Evolutionary conservation across 2,329 filamentous ascomycete species (phyloP).

Genomic region (Furcasterigmium sp.): DNA sequence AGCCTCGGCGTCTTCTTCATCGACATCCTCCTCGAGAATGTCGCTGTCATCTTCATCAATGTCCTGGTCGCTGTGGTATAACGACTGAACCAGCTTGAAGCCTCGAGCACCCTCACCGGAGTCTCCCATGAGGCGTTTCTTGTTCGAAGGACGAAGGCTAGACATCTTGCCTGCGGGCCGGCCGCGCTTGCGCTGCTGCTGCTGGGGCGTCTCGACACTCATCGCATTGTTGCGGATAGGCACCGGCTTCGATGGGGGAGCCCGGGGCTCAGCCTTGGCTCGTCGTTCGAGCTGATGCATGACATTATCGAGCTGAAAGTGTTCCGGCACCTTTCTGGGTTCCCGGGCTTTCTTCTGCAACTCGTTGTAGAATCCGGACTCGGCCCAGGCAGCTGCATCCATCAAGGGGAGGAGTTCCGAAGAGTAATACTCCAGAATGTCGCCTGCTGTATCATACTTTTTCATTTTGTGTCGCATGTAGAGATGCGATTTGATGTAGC

Average conservation of each 20-base stretch:
- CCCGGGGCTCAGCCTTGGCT: not conserved
- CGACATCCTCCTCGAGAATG: conserved; percentile 7
- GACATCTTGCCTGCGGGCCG: conserved; percentile 36
- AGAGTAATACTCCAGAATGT: conserved; percentile 31
- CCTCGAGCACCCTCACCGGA: conserved; percentile 23
- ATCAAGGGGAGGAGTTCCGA: conserved; percentile 18
- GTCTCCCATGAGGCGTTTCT: conserved; percentile 37
- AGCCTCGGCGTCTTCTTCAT: conserved; percentile 14
- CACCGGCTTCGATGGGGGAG: not conserved
- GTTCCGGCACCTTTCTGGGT: not conserved
- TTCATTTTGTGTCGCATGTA: conserved; percentile 30
- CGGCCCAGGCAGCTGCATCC: conserved; percentile 19
- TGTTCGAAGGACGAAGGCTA: conserved; percentile 35
- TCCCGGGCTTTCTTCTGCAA: conserved; percentile 14
- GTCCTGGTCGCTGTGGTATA: conserved; percentile 23
- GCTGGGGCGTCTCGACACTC: not conserved
- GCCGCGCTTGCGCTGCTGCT: not conserved
- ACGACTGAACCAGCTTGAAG: conserved; percentile 26
- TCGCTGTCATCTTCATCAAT: conserved; percentile 20
- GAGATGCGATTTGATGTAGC: conserved; percentile 24
- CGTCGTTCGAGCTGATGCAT: not conserved
- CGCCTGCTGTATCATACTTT: conserved; percentile 20
- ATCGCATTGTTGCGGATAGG: conserved; percentile 7
- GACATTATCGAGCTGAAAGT: not conserved
- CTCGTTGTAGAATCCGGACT: conserved; percentile 22